Base-by-base conservation (phyloP, 352 stramenopile genomes). In the Pythium utonaiense region DNA sequence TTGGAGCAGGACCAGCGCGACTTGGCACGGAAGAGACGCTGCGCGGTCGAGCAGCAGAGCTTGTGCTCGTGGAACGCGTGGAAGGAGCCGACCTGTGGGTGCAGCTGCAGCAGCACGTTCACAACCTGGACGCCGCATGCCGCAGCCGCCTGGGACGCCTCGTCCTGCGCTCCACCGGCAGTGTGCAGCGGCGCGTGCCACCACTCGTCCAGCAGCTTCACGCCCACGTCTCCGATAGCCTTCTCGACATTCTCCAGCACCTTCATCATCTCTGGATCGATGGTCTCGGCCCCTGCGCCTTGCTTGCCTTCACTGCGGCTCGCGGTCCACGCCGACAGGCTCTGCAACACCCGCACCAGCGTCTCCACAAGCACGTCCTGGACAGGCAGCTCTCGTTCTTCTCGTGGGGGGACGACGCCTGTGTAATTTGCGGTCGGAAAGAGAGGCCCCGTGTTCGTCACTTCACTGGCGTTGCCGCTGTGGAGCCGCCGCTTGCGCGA, bases 31-130 rank as follows among this genome's bases (percentile, higher is more conserved):
- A 73, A 73, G 31, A 68, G 31, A n/a, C 66, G 60, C 25, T 63
- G 33, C 21, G 56, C 60, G 1, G 59, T 62, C 16, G 60, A 65
- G 17, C 56, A 53, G 22, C 57, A 61, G 14, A 73, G 60, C 33
- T 73, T 73, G 56, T 73, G 66, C 8, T 34, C 42, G 41, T 73
- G 66, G 57, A 73, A 73, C 24, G 60, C 25, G 41, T 73, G 66
- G 56, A 73, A 69, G 22, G 66, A 45, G 14, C 66, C 66, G 30
- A 73, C 56, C n/a, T 57, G 27, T 2, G 40, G 13, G 38, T 50
- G n/a, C 17, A 65, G 57, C 53, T 73, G 66, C 9, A 73, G 55
- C 66, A 73, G 55, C 47, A 73, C 31, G 38, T 65, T 66, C 14
- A 69, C 56, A 27, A 73, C 21, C 13, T 62, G 38, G 16, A 54